Conservation (phyloP, 495 filamentous ascomycete genomes). For the Penicillium canescens region DNA sequence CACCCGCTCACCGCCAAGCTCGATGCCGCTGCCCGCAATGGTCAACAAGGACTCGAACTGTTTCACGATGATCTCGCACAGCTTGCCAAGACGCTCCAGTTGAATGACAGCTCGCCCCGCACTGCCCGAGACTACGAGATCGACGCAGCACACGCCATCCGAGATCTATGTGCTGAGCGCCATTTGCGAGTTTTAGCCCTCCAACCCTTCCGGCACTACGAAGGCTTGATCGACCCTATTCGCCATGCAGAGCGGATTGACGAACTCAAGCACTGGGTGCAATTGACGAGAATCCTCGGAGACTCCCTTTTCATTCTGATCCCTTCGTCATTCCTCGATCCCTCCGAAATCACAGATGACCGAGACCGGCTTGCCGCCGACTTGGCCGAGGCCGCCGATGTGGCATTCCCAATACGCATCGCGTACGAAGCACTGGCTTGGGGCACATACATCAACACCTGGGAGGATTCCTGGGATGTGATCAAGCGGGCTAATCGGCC, state of each 20-base stretch:
- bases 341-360: constrained; percentile 51
- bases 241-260: constrained; percentile 52
- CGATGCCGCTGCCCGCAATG: constrained; percentile 20
- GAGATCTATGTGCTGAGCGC: constrained; percentile 51
- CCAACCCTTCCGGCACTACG: constrained; percentile 75
- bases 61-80: constrained; percentile 31
- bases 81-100: constrained; percentile 18
- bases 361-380: constrained; percentile 57
- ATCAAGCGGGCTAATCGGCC: constrained; percentile 59
- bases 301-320: constrained; percentile 64
- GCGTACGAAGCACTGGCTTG: constrained; percentile 73
- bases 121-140: constrained; percentile 25
- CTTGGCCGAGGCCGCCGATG: constrained; percentile 59
- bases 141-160: constrained; percentile 57
- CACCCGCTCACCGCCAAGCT: constrained; percentile 24
- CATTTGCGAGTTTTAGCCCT: constrained; percentile 59
- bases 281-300: constrained; percentile 55
- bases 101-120: neutral
- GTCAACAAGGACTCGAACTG: constrained; percentile 24
- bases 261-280: constrained; percentile 64
- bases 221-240: constrained; percentile 60
- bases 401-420: constrained; percentile 57
- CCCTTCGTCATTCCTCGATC: constrained; percentile 64
- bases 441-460: constrained; percentile 68
- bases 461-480: constrained; percentile 69